Evolutionary conservation across 352 stramenopile species (phyloP), one percentile per base, ranked within the genome.

Genomic region (Thalassiosira mediterranea): DNA sequence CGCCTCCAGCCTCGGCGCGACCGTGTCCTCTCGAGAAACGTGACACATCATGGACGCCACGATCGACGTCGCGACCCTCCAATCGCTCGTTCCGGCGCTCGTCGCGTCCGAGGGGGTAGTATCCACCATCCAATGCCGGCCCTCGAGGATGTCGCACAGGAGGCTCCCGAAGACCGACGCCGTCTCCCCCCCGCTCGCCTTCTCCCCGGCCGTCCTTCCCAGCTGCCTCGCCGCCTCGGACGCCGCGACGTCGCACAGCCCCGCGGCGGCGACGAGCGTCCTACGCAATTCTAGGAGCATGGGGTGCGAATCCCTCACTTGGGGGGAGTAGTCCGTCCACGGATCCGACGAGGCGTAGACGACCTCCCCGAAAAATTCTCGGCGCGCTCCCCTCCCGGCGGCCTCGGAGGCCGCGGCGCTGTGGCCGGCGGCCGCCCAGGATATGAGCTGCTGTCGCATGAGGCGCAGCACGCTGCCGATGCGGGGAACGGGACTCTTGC

Each of bases 401-500:
- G 86, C 79, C 70, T 93, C 88, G 48, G 83, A 65, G 54, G 84
- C 38, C 42, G 84, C 83, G 44, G 84, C 88, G 57, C 72, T 87
- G 60, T 93, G 86, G 38, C 88, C 88, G 67, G 90, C 58, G 15
- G 86, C 77, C 51, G 86, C 76, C 88, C 88, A 93, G 40, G 88
- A 83, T 49, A 93, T 90, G 34, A 90, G 78, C 23, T 89, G 78
- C 47, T 92, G 81, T 19, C 88, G 81, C 62, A 93, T 77, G 19
- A 92, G 61, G 23, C 79, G 66, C 26, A 91, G 57, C 31, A 89
- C 52, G 59, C 71, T 69, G 64, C 83, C 52, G 85, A 79, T 81
- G 31, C 76, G 23, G 48, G 67, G 19, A 37, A 42, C 52, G 44
- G 34, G 31, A 76, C 66, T 63, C 32, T 70, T 44, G 59, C 80